phyloP scores from a whole-genome alignment of 2,329 filamentous ascomycete species.

The Colletotrichum eremochloae region DNA sequence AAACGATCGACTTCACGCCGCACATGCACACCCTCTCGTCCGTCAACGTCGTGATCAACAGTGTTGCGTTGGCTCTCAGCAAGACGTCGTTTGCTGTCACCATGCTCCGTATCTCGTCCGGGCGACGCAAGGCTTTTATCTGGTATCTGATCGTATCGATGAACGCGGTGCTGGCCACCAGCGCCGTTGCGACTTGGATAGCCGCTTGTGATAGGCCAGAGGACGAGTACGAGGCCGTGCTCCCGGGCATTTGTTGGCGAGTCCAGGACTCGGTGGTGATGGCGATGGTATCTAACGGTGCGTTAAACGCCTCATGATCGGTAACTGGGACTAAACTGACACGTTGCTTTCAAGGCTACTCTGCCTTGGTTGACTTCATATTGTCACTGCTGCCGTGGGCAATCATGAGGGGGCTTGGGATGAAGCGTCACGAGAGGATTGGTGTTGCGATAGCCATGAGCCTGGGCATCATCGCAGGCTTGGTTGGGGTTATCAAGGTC shows the following conservation, averaged over 20 bases:
- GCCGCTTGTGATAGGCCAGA: constrained; percentile 20
- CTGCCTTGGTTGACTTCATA: constrained; percentile 29
- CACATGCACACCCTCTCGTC: constrained; percentile 31
- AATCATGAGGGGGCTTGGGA: constrained; percentile 46
- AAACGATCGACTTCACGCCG: constrained; percentile 12
- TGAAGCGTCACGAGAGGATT: constrained; percentile 48
- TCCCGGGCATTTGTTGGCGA: constrained; percentile 22
- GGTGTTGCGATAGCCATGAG: constrained; percentile 47
- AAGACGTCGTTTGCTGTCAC: constrained; percentile 51
- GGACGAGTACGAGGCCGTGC: constrained; percentile 15
- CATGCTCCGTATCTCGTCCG: constrained; percentile 47
- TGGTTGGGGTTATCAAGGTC: constrained; percentile 23
- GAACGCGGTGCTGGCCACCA: constrained; percentile 33
- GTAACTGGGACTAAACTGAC: not conserved
- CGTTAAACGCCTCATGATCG: not conserved
- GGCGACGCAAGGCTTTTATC: constrained; percentile 41
- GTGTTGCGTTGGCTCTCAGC: constrained; percentile 25
- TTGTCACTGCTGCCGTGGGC: constrained; percentile 45
- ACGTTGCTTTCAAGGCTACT: constrained; percentile 11
- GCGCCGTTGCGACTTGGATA: constrained; percentile 23
- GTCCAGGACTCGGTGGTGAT: constrained; percentile 21
- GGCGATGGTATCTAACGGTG: constrained; percentile 29
- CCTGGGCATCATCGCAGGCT: constrained; percentile 43
- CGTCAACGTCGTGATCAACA: constrained; percentile 31
- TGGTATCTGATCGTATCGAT: constrained; percentile 47